Conservation (phyloP, 352 stramenopile genomes). For the Globisporangium splendens region DNA sequence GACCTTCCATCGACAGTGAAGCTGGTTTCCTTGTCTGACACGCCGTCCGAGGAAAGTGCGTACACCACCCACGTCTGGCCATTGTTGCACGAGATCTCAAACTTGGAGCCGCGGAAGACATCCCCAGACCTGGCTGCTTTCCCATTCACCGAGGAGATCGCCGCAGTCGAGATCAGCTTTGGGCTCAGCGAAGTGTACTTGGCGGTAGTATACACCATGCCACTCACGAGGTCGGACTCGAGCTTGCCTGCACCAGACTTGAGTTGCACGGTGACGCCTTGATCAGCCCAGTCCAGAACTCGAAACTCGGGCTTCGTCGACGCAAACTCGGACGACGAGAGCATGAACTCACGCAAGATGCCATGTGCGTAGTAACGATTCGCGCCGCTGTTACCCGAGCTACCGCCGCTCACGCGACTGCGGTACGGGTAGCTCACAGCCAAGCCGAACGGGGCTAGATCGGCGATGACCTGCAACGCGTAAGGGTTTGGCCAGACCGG, state of each 20-base stretch:
- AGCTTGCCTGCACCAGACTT: constrained; percentile 26
- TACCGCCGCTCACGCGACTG: constrained; percentile 45
- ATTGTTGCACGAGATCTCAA: constrained; percentile 49
- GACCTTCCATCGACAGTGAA: constrained; percentile 31
- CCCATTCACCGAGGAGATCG: constrained; percentile 48
- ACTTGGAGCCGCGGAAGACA: constrained; percentile 32
- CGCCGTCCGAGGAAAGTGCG: constrained; percentile 35
- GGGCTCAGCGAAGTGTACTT: constrained; percentile 43
- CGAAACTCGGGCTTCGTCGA: constrained; percentile 39
- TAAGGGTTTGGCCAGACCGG: too few species aligned
- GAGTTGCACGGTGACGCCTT: constrained; percentile 52
- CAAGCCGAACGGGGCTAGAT: constrained; percentile 46
- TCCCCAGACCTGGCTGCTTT: constrained; percentile 9
- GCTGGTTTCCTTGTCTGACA: constrained; percentile 36
- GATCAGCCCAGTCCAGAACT: constrained; percentile 52
- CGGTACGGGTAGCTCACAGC: constrained; percentile 51
- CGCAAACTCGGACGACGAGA: constrained; percentile 46
- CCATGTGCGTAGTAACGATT: constrained; percentile 55
- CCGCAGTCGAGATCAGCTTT: constrained; percentile 31
- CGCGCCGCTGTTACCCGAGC: constrained; percentile 46
- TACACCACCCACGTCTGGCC: constrained; percentile 63
- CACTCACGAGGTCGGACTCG: constrained; percentile 47
- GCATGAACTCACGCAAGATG: constrained; percentile 45
- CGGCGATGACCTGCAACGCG: constrained; percentile 22
- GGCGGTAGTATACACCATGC: constrained; percentile 59